phyloP scores from a whole-genome alignment of 2,329 filamentous ascomycete genomes.

The Elsinoe arachidis region DNA sequence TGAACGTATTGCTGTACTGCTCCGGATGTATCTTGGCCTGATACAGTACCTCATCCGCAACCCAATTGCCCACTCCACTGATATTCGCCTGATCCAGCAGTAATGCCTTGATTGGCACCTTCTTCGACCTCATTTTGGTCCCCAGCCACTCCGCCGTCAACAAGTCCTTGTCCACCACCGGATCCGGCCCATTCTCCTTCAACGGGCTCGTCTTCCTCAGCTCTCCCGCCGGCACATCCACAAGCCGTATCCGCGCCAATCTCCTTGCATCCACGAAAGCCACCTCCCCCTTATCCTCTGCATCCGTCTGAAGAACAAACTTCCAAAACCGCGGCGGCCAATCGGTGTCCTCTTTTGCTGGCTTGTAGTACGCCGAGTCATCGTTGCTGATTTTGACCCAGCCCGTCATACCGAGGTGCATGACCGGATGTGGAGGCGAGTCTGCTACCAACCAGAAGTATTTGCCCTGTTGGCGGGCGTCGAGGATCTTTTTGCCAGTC shows the following conservation, averaged over 20 bases:
- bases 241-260: constrained; percentile 68
- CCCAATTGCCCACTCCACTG: constrained; percentile 94
- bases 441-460: constrained; percentile 89
- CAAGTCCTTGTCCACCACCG: constrained; percentile 68
- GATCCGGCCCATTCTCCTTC: constrained; percentile 88
- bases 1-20: constrained; percentile 80
- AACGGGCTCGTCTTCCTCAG: constrained; percentile 72
- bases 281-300: constrained; percentile 45
- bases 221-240: constrained; percentile 67
- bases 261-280: constrained; percentile 81
- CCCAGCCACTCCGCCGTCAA: constrained; percentile 69
- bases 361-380: constrained; percentile 71
- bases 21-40: constrained; percentile 85
- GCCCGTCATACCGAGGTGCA: constrained; percentile 47
- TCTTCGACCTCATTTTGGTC: constrained; percentile 63
- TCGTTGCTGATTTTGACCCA: constrained; percentile 84
- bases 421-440: constrained; percentile 68
- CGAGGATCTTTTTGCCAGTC: constrained; percentile 61
- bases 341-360: constrained; percentile 42
- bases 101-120: constrained; percentile 80
- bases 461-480: constrained; percentile 82
- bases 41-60: constrained; percentile 89
- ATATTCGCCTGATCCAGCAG: constrained; percentile 81
- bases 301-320: constrained; percentile 55
- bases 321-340: constrained; percentile 94